Evolutionary conservation across 1,284 basidiomycete genomes (phyloP).

Genomic region (Sporisorium exsertum): DNA sequence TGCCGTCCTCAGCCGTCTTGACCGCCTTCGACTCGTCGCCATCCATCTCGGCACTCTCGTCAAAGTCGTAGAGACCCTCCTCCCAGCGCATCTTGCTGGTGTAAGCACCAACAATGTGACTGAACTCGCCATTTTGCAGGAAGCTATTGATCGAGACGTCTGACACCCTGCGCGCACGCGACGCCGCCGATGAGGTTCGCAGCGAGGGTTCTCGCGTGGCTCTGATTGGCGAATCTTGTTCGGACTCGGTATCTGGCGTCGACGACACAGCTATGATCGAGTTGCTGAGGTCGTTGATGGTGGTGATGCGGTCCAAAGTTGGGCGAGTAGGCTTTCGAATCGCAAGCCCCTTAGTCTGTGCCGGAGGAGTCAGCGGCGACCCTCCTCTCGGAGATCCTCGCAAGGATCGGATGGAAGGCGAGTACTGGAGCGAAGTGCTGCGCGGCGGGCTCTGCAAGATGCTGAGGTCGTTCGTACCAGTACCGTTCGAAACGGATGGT

Average conservation of each 20-base stretch:
- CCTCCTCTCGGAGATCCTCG: conserved; percentile 13
- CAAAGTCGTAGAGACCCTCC: conserved; percentile 49
- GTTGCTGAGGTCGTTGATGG: conserved; percentile 23
- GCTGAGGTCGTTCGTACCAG: conserved; percentile 10
- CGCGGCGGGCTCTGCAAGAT: conserved; percentile 29
- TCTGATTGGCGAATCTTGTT: conserved; percentile 5
- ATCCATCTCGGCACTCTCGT: conserved; percentile 42
- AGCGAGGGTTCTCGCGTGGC: conserved; percentile 8
- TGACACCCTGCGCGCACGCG: conserved; percentile 22
- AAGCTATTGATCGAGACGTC: conserved; percentile 48
- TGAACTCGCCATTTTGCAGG: conserved; percentile 43
- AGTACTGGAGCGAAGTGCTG: conserved; percentile 27
- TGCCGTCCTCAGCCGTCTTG: conserved; percentile 50
- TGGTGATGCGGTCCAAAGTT: conserved; percentile 18
- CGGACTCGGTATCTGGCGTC: conserved; percentile 7
- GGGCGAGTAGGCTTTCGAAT: conserved; percentile 12
- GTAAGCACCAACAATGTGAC: conserved; percentile 43
- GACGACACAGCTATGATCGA: conserved; percentile 20
- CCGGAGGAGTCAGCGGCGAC: conserved; percentile 16
- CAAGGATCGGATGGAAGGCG: conserved; percentile 22
- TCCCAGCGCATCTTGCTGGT: conserved; percentile 43
- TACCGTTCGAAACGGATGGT: conserved; percentile 7
- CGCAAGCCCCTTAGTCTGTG: background rate
- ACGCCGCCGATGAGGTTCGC: conserved; percentile 31
- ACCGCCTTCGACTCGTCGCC: conserved; percentile 45